Evolutionary conservation across 768 basidiomycete genomes (phyloP), one percentile per base, ranked within the genome.

Genomic region (Sutorius australiensis): DNA sequence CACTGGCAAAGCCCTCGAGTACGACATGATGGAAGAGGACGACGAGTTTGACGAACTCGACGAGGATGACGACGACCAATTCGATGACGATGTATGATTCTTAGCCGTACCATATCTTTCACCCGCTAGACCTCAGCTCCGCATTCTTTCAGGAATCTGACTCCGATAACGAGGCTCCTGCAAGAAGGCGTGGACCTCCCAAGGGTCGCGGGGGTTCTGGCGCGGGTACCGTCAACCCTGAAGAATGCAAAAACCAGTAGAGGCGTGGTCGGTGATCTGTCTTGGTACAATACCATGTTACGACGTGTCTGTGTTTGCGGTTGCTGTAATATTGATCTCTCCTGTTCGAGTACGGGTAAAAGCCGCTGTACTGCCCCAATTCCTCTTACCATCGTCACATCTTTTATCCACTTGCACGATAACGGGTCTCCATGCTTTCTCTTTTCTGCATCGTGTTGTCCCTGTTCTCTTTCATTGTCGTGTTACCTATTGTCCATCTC

Each of bases 191-290:
- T 50, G 80, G 70, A 21, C 78, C 79, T 56, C 76, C 82, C 59
- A 86, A 83, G 70, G 78, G 79, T 46, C 78, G 80, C 51, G 75
- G 73, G 37, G 77, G 72, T 17, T 70, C 72, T 8, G 58, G 65
- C 31, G 72, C 68, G 8, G 77, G 71, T 42, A 70, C 68, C n/a
- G 63, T 69, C 33, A 80, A 80, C 60, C 83, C 89, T 1, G 86
- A 92, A 66, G 92, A 95, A 69, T 95, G 92, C 80, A 92, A 92
- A 77, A 88, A 93, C 69, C 92, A 94, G 85, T 94, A 73, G 72
- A 62, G 46, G 53, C 24, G 28, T 32, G 46, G 5, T 51, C 39
- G 24, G 24, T 45, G 40, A 37, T 55, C 51, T 58, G 39, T 53
- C 42, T 53, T 50, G 41, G 46, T 59, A 53, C 44, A 51, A 58